These are phyloP conservation scores for Pugionium dolabratum DNA, from an alignment of 345 rosid genomes.

Conservation along the genomic window DNA sequence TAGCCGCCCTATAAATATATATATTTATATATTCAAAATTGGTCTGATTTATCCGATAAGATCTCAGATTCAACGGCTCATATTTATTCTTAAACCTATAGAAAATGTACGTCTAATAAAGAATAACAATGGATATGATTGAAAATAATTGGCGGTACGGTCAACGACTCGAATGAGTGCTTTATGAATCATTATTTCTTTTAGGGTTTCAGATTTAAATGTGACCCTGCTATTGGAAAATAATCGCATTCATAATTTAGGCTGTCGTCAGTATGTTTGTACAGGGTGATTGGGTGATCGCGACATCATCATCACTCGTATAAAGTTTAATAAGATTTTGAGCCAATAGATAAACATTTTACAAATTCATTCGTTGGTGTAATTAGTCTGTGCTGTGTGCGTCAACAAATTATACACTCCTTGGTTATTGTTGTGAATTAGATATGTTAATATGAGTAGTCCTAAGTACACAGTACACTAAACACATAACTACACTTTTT, in stretches of 20 bases:
- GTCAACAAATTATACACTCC: neutral
- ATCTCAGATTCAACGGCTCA: conserved; percentile 33
- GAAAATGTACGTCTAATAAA: conserved; percentile 7
- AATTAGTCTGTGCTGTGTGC: neutral
- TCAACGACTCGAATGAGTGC: conserved; percentile 35
- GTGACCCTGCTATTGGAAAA: neutral
- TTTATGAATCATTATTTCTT: conserved; percentile 22
- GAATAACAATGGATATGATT: conserved; percentile 23
- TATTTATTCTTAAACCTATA: neutral
- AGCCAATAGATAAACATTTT: neutral
- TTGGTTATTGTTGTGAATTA: neutral
- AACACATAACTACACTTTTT: neutral
- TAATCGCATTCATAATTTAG: neutral
- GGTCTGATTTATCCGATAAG: conserved; percentile 35
- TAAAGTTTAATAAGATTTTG: neutral
- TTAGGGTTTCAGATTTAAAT: conserved; percentile 8
- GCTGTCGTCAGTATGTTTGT: conserved; percentile 1
- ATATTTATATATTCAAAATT: conserved; percentile 14
- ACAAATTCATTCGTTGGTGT: neutral
- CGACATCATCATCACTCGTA: neutral
- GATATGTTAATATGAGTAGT: neutral
- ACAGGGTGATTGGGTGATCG: neutral
- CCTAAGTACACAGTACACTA: neutral
- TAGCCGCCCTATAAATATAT: conserved; percentile 38
- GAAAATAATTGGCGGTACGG: conserved; percentile 23